Conservation (phyloP, 345 rosid species). For the Gynandropsis gynandra region DNA sequence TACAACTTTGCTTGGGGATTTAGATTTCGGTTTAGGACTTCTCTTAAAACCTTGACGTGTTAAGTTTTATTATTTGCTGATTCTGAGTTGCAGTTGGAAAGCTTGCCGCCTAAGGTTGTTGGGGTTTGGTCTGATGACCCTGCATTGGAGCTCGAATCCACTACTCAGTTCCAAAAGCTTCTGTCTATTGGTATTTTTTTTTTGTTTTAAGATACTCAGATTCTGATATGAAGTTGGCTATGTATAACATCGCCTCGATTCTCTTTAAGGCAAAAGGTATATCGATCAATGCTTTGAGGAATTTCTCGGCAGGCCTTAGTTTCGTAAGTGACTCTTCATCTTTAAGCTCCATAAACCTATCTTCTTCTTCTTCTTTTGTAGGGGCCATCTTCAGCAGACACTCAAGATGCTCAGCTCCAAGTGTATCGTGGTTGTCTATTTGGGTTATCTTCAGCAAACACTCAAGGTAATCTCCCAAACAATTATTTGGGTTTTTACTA, state of each 20-base stretch:
- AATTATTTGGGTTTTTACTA: too few relatives aligned
- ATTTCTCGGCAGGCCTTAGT: background rate
- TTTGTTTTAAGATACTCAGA: too few relatives aligned
- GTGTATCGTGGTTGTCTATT: constrained; percentile 59
- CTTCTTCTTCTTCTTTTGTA: constrained; percentile 73
- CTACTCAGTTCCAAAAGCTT: constrained; percentile 37
- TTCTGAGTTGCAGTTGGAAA: constrained; percentile 33
- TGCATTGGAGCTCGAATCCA: constrained; percentile 34
- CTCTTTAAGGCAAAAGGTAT: background rate
- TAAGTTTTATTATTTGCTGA: too few relatives aligned
- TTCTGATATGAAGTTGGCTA: too few relatives aligned
- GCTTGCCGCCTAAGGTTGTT: constrained; percentile 32
- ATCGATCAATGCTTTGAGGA: background rate
- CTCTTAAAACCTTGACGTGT: too few relatives aligned
- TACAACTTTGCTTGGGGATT: background rate
- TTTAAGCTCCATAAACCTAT: constrained; percentile 53
- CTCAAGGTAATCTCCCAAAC: too few relatives aligned
- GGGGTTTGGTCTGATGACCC: constrained; percentile 39
- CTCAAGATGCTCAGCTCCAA: constrained; percentile 72
- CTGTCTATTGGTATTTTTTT: constrained; percentile 37
- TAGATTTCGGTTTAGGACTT: background rate
- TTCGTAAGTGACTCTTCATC: constrained; percentile 61
- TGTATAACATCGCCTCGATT: background rate
- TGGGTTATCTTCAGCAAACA: too few relatives aligned
- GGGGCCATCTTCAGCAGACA: too few relatives aligned